A percentile compares a stretch with the other conserved stretches of the same genome.
Evolutionary conservation across 768 basidiomycete species (phyloP).

Genomic region (Leccinum incarnatum): DNA sequence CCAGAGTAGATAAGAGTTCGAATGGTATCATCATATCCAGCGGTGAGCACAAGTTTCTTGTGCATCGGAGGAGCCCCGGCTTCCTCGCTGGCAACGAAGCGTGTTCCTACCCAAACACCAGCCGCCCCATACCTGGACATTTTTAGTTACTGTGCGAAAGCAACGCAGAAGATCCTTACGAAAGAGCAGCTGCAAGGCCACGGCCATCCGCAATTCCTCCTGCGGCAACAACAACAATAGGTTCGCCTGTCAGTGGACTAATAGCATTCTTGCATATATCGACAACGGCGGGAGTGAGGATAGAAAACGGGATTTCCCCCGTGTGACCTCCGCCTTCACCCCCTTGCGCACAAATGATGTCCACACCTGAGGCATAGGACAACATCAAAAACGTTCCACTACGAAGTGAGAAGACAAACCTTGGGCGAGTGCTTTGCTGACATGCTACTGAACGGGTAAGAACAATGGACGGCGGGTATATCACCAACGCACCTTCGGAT

Average conservation of each 20-base stretch:
- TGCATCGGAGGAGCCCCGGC: constrained; percentile 75
- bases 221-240: constrained; percentile 76
- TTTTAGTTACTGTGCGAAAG: not conserved
- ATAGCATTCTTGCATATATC: constrained; percentile 69
- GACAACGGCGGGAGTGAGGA: constrained; percentile 79
- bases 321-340: constrained; percentile 91
- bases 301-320: constrained; percentile 75
- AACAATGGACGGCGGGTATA: not conserved
- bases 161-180: constrained; percentile 37
- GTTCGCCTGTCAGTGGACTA: constrained; percentile 76
- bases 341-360: constrained; percentile 86
- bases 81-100: constrained; percentile 80
- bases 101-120: constrained; percentile 87
- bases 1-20: constrained; percentile 76
- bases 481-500: constrained; percentile 60
- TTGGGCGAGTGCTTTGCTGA: constrained; percentile 69
- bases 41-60: constrained; percentile 63
- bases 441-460: constrained; percentile 47
- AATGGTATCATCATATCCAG: constrained; percentile 72
- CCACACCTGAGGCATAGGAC: constrained; percentile 53
- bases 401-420: constrained; percentile 34
- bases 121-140: constrained; percentile 67
- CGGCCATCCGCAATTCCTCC: constrained; percentile 85
- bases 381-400: not conserved
- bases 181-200: constrained; percentile 71